Conservation (phyloP, 1,284 basidiomycete species). For the Volvariella volvacea region DNA sequence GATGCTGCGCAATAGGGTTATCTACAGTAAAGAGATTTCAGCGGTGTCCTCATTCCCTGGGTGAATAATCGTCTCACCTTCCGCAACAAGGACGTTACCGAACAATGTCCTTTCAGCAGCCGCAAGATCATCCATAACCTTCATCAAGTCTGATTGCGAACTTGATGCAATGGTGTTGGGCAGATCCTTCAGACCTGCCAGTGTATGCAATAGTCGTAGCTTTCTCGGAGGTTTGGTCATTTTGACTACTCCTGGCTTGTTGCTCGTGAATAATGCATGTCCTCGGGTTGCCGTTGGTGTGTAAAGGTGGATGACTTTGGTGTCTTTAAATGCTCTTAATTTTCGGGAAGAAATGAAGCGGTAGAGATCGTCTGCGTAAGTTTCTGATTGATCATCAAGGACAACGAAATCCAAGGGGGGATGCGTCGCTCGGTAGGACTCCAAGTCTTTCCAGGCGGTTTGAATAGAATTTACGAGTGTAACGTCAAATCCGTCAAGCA, state of each 20-base stretch:
- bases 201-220: conserved; percentile 50
- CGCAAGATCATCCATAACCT: conserved; percentile 38
- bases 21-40: conserved; percentile 29
- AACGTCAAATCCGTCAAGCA: conserved; percentile 50
- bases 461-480: conserved; percentile 34
- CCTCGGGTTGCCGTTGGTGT: conserved; percentile 57
- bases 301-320: conserved; percentile 63
- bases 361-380: conserved; percentile 45
- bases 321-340: conserved; percentile 34
- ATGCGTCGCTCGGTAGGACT: conserved; percentile 23
- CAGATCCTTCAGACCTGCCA: conserved; percentile 53
- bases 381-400: conserved; percentile 58
- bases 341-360: conserved; percentile 36
- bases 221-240: conserved; percentile 66
- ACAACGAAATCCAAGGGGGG: conserved; percentile 54
- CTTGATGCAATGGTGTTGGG: conserved; percentile 33
- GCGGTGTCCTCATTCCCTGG: not conserved
- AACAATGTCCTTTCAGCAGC: conserved; percentile 46
- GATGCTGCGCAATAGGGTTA: conserved; percentile 60
- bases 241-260: conserved; percentile 50
- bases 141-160: conserved; percentile 28
- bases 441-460: conserved; percentile 38
- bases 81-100: conserved; percentile 63
- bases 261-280: conserved; percentile 40
- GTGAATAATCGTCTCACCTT: conserved; percentile 35